Conservation (phyloP, 75 land plant genomes). For the Chamaecyparis obtusa region DNA sequence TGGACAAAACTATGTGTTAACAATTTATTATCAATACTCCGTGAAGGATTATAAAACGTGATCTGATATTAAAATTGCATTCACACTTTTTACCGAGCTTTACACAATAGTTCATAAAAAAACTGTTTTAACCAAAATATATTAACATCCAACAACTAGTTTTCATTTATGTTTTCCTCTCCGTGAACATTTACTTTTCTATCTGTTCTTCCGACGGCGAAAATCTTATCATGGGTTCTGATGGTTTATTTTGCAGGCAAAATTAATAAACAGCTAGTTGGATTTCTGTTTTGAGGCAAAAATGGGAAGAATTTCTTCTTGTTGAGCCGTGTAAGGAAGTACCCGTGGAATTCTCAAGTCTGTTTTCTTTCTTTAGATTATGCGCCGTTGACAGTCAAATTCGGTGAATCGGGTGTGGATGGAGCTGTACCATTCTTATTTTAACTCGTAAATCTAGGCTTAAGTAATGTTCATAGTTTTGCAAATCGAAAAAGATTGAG, state of each 20-base stretch:
- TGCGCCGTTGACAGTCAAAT: neutral
- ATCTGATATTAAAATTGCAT: no score
- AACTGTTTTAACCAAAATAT: no score
- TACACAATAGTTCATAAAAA: no score
- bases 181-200: no score
- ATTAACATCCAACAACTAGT: no score
- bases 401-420: neutral
- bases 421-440: neutral
- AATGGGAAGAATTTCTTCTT: no score
- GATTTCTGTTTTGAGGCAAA: neutral
- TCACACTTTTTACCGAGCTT: no score
- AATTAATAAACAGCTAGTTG: neutral
- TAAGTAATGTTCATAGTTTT: neutral
- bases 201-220: neutral
- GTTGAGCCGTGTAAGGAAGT: neutral
- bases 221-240: neutral
- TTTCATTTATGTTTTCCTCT: no score
- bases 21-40: no score
- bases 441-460: neutral
- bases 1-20: no score
- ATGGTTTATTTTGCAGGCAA: neutral
- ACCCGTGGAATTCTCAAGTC: neutral
- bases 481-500: slow-evolving; percentile 2
- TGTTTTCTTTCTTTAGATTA: neutral
- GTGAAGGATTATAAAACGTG: no score